These are phyloP conservation scores for Cucumis sativus DNA, from an alignment of 306 rosid genomes.

Conservation along the genomic window DNA sequence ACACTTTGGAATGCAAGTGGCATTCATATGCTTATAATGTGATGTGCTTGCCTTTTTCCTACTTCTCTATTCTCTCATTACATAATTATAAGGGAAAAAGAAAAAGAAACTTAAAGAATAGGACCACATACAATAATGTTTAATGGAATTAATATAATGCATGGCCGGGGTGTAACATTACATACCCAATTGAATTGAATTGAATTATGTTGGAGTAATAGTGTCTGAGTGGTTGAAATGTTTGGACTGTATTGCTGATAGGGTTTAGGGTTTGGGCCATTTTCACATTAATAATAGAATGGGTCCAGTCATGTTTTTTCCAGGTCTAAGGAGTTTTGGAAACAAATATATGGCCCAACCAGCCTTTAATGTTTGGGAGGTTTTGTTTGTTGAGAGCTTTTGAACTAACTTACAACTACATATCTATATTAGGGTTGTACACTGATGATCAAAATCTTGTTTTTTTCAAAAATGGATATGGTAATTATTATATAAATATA, in stretches of 20 bases:
- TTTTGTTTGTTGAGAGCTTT: neutral
- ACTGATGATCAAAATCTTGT: too few species aligned
- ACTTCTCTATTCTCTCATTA: too few species aligned
- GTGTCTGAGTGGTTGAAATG: neutral
- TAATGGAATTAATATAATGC: too few species aligned
- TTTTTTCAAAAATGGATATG: too few species aligned
- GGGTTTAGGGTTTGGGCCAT: neutral
- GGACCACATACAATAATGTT: too few species aligned
- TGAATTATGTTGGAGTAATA: neutral
- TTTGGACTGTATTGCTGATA: neutral
- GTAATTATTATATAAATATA: too few species aligned
- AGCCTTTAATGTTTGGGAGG: neutral
- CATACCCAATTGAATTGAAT: neutral
- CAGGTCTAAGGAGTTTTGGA: neutral
- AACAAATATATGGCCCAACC: neutral
- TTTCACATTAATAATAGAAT: neutral
- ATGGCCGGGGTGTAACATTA: too few species aligned
- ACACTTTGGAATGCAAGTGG: too few species aligned
- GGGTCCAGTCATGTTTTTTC: neutral
- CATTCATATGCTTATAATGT: too few species aligned
- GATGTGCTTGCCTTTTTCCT: too few species aligned
- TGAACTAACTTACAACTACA: neutral
- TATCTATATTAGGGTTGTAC: neutral
- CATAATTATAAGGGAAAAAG: too few species aligned
- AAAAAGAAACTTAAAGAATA: too few species aligned